Conservation (phyloP, 306 rosid species). For the Vigna trinervia region DNA sequence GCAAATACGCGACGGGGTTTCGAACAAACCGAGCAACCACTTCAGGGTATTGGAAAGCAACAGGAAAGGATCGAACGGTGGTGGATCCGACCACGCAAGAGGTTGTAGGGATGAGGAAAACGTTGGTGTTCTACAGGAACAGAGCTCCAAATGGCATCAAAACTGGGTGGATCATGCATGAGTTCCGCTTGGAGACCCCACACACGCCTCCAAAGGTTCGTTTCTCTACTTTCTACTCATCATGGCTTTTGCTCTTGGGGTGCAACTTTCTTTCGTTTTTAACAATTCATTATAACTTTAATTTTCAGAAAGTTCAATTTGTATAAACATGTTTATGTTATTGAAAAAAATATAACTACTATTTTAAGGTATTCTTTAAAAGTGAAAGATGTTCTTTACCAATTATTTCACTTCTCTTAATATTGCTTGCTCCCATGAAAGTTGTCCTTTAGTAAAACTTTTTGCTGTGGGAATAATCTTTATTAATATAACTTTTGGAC, state of each 20-base stretch:
- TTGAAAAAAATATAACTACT: background rate
- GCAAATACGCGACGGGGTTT: slow-evolving; percentile 92
- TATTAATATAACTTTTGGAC: background rate
- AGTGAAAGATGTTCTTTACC: background rate
- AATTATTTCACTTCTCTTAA: background rate
- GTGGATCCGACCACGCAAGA: slow-evolving; percentile 65
- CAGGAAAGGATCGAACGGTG: slow-evolving; percentile 94
- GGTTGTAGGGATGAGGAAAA: slow-evolving; percentile 94
- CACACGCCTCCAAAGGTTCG: slow-evolving; percentile 96
- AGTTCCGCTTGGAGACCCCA: slow-evolving; percentile 94
- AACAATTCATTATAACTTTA: background rate
- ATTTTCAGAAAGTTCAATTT: background rate
- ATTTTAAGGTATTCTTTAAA: background rate
- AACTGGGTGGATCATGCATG: slow-evolving; percentile 99
- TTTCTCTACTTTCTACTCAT: background rate
- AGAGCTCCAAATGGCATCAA: slow-evolving; percentile 97
- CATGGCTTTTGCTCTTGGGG: background rate
- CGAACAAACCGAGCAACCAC: slow-evolving; percentile 87
- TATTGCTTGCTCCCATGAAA: background rate
- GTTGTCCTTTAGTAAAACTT: background rate
- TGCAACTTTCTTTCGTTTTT: background rate
- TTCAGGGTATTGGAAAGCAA: slow-evolving; percentile 95
- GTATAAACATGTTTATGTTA: too few relatives aligned
- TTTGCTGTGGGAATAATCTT: background rate
- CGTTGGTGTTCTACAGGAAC: slow-evolving; percentile 86